Conservation (phyloP, 2,329 filamentous ascomycete species). For the Ceratocystis alfenasii region DNA sequence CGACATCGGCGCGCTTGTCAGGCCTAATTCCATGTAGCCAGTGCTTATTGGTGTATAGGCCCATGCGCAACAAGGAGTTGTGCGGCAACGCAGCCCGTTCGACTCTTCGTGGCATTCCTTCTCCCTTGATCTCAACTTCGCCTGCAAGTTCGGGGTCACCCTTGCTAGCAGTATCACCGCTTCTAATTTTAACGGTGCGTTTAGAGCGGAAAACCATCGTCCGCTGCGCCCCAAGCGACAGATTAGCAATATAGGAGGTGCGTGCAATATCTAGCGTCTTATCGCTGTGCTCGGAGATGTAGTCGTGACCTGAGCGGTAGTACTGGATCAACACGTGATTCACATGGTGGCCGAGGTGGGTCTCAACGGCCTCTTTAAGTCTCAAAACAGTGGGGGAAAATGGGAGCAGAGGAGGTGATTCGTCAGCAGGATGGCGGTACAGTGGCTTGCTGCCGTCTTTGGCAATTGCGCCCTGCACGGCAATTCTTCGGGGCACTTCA, state of each 20-base stretch:
- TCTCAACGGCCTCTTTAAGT: conserved; percentile 58
- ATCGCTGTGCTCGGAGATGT: conserved; percentile 93
- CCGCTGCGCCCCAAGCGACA: conserved; percentile 82
- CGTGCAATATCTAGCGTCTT: conserved; percentile 86
- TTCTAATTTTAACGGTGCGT: conserved; percentile 36
- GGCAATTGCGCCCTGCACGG: conserved; percentile 65
- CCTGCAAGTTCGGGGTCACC: not conserved
- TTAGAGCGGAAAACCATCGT: conserved; percentile 86
- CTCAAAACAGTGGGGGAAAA: conserved; percentile 63
- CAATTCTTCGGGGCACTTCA: conserved; percentile 80
- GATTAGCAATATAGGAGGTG: conserved; percentile 76
- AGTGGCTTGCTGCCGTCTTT: conserved; percentile 65
- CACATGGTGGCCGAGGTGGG: conserved; percentile 60
- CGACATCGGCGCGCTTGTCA: conserved; percentile 59
- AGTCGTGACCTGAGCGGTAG: conserved; percentile 79
- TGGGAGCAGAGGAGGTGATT: conserved; percentile 61
- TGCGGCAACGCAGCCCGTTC: conserved; percentile 68
- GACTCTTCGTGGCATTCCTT: conserved; percentile 35
- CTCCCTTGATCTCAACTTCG: conserved; percentile 30
- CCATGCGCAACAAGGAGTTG: conserved; percentile 78
- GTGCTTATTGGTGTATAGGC: conserved; percentile 64
- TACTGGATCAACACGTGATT: conserved; percentile 91
- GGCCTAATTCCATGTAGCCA: conserved; percentile 90
- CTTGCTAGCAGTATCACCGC: conserved; percentile 19
- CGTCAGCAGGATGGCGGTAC: conserved; percentile 90